A percentile compares a stretch with the other conserved stretches of the same genome.
Evolutionary conservation across 345 rosid genomes (phyloP).

Genomic region (Streptanthus diversifolius): DNA sequence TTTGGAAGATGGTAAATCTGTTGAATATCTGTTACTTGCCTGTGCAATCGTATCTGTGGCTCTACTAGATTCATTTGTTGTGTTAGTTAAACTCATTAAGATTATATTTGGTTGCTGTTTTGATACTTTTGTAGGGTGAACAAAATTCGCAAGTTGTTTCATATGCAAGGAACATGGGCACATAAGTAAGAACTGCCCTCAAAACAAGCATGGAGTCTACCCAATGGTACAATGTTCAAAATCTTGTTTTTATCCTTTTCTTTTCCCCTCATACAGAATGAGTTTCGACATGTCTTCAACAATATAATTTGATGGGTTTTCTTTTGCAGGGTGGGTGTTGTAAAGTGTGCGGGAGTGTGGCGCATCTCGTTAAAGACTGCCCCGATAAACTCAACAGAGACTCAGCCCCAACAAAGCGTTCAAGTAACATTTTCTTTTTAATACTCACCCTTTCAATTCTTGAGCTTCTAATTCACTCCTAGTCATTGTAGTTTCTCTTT

Average conservation of each 20-base stretch:
- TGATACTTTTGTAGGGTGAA: conserved; percentile 56
- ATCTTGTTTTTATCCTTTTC: not conserved
- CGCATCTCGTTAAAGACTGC: conserved; percentile 92
- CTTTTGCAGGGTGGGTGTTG: conserved; percentile 79
- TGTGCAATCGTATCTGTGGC: too few species aligned
- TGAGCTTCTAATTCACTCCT: not conserved
- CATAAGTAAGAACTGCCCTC: conserved; percentile 87
- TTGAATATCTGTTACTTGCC: too few species aligned
- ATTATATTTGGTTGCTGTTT: not conserved
- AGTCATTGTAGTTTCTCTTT: conserved; percentile 8
- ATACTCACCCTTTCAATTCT: conserved; percentile 5
- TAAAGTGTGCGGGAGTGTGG: conserved; percentile 84
- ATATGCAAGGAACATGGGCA: conserved; percentile 79
- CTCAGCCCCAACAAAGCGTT: conserved; percentile 20
- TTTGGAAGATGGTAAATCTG: conserved; percentile 61
- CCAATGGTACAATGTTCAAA: conserved; percentile 65
- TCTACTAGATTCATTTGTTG: not conserved
- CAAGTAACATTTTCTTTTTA: conserved; percentile 38
- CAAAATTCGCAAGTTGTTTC: conserved; percentile 86
- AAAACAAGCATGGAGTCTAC: conserved; percentile 78
- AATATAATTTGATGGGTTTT: not conserved
- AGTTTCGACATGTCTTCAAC: not conserved
- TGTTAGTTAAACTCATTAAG: not conserved
- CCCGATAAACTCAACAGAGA: conserved; percentile 57
- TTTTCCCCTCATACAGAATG: not conserved